Percentiles rank a stretch among this genome's conserved stretches.
Conservation (phyloP, 257 asterid genomes). For the Parsonsia alboflavescens region DNA sequence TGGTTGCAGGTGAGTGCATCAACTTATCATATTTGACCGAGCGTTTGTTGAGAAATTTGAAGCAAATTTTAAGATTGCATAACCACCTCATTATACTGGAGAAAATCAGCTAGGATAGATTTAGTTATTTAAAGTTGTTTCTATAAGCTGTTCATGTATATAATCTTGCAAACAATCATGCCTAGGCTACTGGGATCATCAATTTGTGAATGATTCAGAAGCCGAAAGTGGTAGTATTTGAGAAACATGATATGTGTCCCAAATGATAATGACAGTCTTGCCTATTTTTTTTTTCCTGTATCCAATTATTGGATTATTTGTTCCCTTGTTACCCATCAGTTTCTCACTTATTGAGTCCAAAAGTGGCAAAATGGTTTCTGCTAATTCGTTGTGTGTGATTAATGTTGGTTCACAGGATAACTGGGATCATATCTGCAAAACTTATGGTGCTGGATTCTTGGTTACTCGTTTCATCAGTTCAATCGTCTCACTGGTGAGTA, state of each 20-base stretch:
- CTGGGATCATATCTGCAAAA: conserved; percentile 70
- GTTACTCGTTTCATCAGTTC: conserved; percentile 68
- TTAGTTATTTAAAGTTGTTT: background rate
- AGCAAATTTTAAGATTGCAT: background rate
- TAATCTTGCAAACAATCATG: background rate
- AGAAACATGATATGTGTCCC: background rate
- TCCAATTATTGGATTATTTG: background rate
- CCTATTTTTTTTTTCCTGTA: background rate
- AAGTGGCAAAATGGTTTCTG: background rate
- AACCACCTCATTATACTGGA: background rate
- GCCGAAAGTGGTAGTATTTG: background rate
- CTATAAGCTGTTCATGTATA: background rate
- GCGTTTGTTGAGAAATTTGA: background rate
- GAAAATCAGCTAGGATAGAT: background rate
- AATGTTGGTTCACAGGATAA: conserved; percentile 44
- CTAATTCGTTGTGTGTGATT: background rate
- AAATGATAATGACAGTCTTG: background rate
- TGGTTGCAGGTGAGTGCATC: conserved; percentile 72
- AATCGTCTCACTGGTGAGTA: conserved; percentile 73
- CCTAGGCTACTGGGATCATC: too few relatives aligned
- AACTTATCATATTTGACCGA: background rate
- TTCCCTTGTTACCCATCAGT: background rate
- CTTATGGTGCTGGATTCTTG: conserved; percentile 83
- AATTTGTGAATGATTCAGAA: background rate
- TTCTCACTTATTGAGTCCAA: background rate